A percentile compares a stretch with the other conserved stretches of the same genome.
These are phyloP conservation scores for Corynespora cassiicola DNA, from an alignment of 2,329 filamentous ascomycete genomes.

Conservation along the genomic window DNA sequence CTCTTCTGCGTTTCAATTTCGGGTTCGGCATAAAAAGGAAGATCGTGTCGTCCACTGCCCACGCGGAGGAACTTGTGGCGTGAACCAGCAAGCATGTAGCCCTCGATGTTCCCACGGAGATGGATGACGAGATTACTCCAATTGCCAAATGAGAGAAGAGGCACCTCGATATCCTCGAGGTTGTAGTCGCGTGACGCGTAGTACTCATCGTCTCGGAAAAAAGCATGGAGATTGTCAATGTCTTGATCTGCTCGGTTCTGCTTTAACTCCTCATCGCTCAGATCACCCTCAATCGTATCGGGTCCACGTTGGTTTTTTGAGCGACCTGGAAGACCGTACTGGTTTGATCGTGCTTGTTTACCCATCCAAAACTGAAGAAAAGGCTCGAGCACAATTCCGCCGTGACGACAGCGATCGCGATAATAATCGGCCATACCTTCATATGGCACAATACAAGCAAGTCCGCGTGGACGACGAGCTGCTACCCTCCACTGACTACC, in stretches of 20 bases:
- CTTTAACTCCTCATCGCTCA: slow-evolving; percentile 42
- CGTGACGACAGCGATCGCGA: slow-evolving; percentile 42
- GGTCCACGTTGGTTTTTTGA: slow-evolving; percentile 23
- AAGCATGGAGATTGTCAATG: too few species aligned
- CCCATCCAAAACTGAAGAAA: slow-evolving; percentile 27
- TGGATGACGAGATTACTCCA: slow-evolving; percentile 72
- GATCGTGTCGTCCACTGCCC: slow-evolving; percentile 70
- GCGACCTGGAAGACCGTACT: slow-evolving; percentile 20
- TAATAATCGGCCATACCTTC: slow-evolving; percentile 61
- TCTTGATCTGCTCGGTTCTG: slow-evolving; percentile 40
- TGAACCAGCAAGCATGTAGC: slow-evolving; percentile 65
- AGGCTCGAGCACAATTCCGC: slow-evolving; percentile 29
- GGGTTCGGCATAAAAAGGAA: slow-evolving; percentile 71
- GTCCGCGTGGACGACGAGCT: slow-evolving; percentile 54
- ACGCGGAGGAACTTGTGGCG: slow-evolving; percentile 69
- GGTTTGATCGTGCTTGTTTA: slow-evolving; percentile 22
- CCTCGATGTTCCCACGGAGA: slow-evolving; percentile 69
- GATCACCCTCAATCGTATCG: slow-evolving; percentile 50
- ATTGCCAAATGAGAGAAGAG: slow-evolving; percentile 68
- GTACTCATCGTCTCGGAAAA: too few species aligned
- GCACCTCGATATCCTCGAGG: slow-evolving; percentile 57
- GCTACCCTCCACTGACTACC: slow-evolving; percentile 59
- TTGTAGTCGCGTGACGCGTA: slow-evolving; percentile 39
- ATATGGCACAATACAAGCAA: slow-evolving; percentile 58
- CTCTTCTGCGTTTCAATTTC: slow-evolving; percentile 68